phyloP scores from a whole-genome alignment of 148 eudicot species.

The Vaccinium myrtillus region DNA sequence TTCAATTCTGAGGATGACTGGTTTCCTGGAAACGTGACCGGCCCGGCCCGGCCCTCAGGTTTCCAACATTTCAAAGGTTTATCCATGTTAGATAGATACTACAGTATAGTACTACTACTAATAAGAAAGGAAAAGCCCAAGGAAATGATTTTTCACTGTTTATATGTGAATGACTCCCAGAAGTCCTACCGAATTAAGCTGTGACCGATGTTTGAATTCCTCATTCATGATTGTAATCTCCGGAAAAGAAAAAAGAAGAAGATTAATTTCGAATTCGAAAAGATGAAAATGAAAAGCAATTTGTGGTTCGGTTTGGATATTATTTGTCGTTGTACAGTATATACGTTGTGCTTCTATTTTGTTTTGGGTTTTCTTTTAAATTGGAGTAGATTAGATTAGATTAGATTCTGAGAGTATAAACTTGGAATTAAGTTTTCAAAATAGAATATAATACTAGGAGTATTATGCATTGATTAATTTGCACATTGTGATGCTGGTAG shows the following conservation, averaged over 20 bases:
- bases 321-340: not conserved
- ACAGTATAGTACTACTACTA: no score
- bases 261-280: not conserved
- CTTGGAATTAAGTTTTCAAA: no score
- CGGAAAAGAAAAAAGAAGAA: no score
- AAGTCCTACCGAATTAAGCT: no score
- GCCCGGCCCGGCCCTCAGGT: not conserved
- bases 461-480: no score
- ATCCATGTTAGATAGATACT: not conserved
- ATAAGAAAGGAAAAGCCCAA: not conserved
- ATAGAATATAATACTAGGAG: no score
- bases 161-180: no score
- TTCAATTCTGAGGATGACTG: conserved; percentile 72
- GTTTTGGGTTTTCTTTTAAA: no score
- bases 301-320: not conserved
- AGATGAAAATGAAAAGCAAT: not conserved
- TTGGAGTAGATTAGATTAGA: no score
- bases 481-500: no score
- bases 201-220: not conserved
- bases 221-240: not conserved
- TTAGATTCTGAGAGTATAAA: no score
- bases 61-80: not conserved
- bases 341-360: no score
- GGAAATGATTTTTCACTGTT: not conserved
- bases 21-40: conserved; percentile 59